These are phyloP conservation scores for Penicillium paradoxum DNA, from an alignment of 495 filamentous ascomycete genomes.

Conservation along the genomic window DNA sequence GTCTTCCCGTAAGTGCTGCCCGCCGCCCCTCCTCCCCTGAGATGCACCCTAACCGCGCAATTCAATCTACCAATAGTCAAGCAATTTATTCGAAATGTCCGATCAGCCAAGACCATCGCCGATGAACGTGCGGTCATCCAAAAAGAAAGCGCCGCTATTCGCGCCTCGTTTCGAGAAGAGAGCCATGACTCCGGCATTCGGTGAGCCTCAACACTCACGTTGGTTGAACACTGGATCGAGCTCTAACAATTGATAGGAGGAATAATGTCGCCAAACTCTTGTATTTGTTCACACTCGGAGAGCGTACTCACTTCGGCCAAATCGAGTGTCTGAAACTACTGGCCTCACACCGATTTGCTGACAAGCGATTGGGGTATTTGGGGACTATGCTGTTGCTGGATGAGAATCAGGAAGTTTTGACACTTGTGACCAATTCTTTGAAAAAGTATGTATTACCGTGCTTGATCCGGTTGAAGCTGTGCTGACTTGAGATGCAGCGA, in stretches of 20 bases:
- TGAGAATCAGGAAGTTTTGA: conserved; percentile 97
- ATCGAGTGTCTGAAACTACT: conserved; percentile 98
- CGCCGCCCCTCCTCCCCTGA: conserved; percentile 32
- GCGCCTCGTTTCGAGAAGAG: conserved; percentile 95
- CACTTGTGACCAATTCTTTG: conserved; percentile 92
- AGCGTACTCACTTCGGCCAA: conserved; percentile 97
- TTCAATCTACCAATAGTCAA: conserved; percentile 60
- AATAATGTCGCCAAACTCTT: conserved; percentile 99
- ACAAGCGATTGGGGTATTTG: conserved; percentile 93
- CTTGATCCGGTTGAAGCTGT: not conserved
- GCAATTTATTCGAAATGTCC: conserved; percentile 98
- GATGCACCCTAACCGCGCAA: conserved; percentile 18
- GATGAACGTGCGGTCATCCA: conserved; percentile 97
- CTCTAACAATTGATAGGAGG: conserved; percentile 55
- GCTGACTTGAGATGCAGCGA: conserved; percentile 55
- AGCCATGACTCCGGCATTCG: conserved; percentile 84
- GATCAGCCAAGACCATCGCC: conserved; percentile 96
- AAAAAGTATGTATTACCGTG: conserved; percentile 64
- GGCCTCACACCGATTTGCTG: conserved; percentile 93
- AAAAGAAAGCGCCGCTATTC: conserved; percentile 95
- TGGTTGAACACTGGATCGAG: conserved; percentile 2
- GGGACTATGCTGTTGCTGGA: conserved; percentile 95
- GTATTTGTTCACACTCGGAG: conserved; percentile 97
- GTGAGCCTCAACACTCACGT: conserved; percentile 41
- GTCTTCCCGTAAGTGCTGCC: conserved; percentile 59